Evolutionary conservation across 2,329 filamentous ascomycete species (phyloP), one percentile per base, ranked within the genome.

Genomic region (Pyrenophora teres): DNA sequence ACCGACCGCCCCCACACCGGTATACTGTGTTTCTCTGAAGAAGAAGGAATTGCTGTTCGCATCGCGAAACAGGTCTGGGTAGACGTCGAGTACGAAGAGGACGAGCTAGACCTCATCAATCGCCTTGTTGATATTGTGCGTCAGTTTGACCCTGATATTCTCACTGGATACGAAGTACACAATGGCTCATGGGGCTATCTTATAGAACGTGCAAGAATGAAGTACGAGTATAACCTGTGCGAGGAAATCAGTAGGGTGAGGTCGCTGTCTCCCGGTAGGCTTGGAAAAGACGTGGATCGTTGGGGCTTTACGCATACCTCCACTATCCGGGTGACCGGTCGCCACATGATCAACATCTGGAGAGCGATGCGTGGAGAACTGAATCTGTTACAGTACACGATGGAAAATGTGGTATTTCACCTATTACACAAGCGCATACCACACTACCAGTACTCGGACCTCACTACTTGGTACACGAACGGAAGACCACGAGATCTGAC

Each of bases 331-430:
- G 84, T 99, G n/a, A 97, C 92, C 0, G 94, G 94, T 4, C 83
- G 94, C 55, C 93, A 97, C 69, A 91, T 96, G 81, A 92, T 99
- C 77, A 97, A 97, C 63, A 89, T 97, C 39, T 97, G 94, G 92
- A 84, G 93, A 63, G 92, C 92, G 0, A 97, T 99, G 92, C 84
- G 91, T 51, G 85, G 87, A n/a, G 93, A 97, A 74, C 76, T 99
- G 23, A 95, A 92, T 62, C 77, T 99, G 23, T 81, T 96, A 9
- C 92, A 97, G 69, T 97, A 99, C 69, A 96, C 90, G 0, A 89
- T 97, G 85, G 94, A 97, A 73, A 97, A 96, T 65, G 90, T 97
- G 3, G 90, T 86, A 0, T 97, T 95, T 78, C 92, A 97, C 74
- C 74, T 97, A 1, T 81, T 99, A 2, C 92, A 96, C 62, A 86